Conservation (phyloP, 2,329 filamentous ascomycete genomes). For the Chrysoporthe puriensis region DNA sequence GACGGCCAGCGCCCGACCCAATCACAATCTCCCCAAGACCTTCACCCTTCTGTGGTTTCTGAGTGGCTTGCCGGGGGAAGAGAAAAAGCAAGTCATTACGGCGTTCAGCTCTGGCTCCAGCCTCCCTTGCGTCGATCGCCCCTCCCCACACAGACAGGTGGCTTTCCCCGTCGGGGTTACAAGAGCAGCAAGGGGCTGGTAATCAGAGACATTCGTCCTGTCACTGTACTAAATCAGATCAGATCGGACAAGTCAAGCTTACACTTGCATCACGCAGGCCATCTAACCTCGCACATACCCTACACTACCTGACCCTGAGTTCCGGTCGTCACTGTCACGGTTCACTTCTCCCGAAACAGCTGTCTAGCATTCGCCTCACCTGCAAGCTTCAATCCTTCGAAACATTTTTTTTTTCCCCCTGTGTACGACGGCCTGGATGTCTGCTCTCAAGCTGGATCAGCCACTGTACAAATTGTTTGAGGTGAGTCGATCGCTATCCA, state of each 20-base stretch:
- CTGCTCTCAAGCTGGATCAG: constrained; percentile 59
- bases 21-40: background rate
- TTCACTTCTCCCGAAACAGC: constrained; percentile 40
- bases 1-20: background rate
- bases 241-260: constrained; percentile 25
- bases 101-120: constrained; percentile 23
- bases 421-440: constrained; percentile 56
- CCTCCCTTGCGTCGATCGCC: constrained; percentile 19
- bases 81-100: constrained; percentile 22
- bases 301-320: background rate
- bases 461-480: constrained; percentile 62
- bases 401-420: constrained; percentile 24
- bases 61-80: constrained; percentile 20
- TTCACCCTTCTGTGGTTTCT: background rate
- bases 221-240: constrained; percentile 21
- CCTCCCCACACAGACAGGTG: constrained; percentile 5
- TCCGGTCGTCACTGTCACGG: constrained; percentile 1
- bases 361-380: constrained; percentile 37
- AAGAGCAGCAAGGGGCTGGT: constrained; percentile 18
- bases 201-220: constrained; percentile 25
- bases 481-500: constrained; percentile 52
- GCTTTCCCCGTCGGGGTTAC: constrained; percentile 18
- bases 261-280: constrained; percentile 31
- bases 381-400: constrained; percentile 28
- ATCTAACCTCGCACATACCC: background rate